These are phyloP conservation scores for Kwoniella newhampshirensis DNA, from an alignment of 768 basidiomycete genomes.

Conservation along the genomic window DNA sequence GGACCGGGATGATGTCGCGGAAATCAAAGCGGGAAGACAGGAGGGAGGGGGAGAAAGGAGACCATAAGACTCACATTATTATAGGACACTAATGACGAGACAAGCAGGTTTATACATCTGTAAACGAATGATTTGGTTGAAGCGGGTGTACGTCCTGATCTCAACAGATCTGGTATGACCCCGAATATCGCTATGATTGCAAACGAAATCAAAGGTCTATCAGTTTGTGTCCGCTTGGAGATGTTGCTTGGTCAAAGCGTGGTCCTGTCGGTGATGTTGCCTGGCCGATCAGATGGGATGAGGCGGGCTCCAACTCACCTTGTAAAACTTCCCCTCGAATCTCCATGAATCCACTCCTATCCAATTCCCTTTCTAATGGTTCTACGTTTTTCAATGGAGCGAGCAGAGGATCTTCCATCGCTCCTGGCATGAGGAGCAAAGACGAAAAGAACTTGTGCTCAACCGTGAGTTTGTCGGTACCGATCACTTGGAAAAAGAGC, in stretches of 20 bases:
- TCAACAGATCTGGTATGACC: constrained; percentile 57
- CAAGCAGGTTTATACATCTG: constrained; percentile 56
- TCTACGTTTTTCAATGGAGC: constrained; percentile 27
- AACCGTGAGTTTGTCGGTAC: constrained; percentile 57
- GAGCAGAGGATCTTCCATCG: constrained; percentile 58
- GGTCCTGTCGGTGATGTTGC: too few species aligned
- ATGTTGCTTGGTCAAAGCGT: not conserved
- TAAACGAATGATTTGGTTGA: constrained; percentile 42
- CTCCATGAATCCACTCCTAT: constrained; percentile 42
- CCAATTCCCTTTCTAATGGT: constrained; percentile 29
- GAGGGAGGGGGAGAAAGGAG: not conserved
- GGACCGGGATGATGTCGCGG: too few species aligned
- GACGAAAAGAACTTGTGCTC: constrained; percentile 64
- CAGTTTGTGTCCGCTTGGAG: not conserved
- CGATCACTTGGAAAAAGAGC: constrained; percentile 61
- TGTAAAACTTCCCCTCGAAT: constrained; percentile 56
- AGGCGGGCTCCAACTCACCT: constrained; percentile 44
- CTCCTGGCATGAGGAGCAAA: constrained; percentile 62
- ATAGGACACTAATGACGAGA: constrained; percentile 61
- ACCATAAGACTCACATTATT: constrained; percentile 54
- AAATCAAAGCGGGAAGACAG: too few species aligned
- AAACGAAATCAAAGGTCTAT: constrained; percentile 11
- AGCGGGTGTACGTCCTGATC: constrained; percentile 21
- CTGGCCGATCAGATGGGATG: constrained; percentile 1
- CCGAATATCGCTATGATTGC: constrained; percentile 57